Evolutionary conservation across 2,329 filamentous ascomycete genomes (phyloP).

Genomic region (Trichoderma simmonsii): DNA sequence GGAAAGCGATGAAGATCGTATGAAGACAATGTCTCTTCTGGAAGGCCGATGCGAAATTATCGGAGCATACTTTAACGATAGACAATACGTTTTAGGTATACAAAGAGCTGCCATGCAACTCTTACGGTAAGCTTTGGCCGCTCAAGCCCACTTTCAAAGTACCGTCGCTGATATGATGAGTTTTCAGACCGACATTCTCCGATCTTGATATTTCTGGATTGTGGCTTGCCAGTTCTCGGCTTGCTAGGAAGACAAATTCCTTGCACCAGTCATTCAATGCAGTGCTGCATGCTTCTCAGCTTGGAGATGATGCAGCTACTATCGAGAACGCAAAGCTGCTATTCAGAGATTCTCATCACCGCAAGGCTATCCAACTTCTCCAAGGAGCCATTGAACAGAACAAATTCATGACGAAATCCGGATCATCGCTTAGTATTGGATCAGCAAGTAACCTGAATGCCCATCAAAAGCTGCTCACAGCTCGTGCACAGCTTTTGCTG

Average conservation of each 20-base stretch:
- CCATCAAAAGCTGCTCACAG: constrained; percentile 61
- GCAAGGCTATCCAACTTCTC: constrained; percentile 90
- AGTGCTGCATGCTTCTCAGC: constrained; percentile 79
- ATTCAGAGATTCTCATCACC: constrained; percentile 89
- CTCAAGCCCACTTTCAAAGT: neutral
- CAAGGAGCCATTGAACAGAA: constrained; percentile 81
- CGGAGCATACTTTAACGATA: constrained; percentile 85
- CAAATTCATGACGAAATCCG: constrained; percentile 60
- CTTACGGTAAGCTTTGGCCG: constrained; percentile 51
- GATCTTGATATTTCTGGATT: constrained; percentile 74
- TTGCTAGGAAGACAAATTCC: constrained; percentile 82
- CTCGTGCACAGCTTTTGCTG: constrained; percentile 78
- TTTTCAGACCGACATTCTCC: constrained; percentile 55
- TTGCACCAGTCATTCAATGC: constrained; percentile 90
- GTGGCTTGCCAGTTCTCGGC: constrained; percentile 80
- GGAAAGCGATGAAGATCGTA: constrained; percentile 40
- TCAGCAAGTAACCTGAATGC: constrained; percentile 39
- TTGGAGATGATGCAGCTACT: constrained; percentile 82
- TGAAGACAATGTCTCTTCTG: constrained; percentile 41
- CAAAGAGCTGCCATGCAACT: constrained; percentile 85
- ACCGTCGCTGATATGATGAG: neutral
- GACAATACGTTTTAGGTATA: constrained; percentile 87
- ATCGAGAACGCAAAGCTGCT: constrained; percentile 92
- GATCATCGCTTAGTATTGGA: constrained; percentile 33
- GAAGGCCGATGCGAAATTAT: constrained; percentile 81